Evolutionary conservation across 2,329 filamentous ascomycete genomes (phyloP).

Genomic region (Phyllosticta citriasiana): DNA sequence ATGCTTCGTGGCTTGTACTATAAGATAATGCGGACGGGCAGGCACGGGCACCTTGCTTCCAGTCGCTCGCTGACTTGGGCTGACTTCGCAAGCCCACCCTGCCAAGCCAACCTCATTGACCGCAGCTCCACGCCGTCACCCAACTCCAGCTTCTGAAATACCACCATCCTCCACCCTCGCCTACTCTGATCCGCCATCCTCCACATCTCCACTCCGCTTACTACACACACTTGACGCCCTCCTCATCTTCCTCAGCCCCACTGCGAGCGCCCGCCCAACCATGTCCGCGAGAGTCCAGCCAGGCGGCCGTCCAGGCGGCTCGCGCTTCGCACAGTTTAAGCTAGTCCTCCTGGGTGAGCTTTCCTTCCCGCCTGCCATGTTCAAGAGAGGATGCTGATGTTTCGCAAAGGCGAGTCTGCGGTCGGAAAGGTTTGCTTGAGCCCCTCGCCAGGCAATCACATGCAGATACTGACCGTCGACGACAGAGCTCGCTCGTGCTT

Average conservation of each 20-base stretch:
- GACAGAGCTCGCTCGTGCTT: constrained; percentile 87
- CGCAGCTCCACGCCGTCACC: constrained; percentile 9
- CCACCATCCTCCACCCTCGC: constrained; percentile 11
- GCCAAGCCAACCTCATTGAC: constrained; percentile 8
- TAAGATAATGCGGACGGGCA: neutral
- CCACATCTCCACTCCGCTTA: constrained; percentile 2
- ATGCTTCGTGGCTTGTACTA: neutral
- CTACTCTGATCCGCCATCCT: constrained; percentile 2
- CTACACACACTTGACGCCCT: constrained; percentile 8
- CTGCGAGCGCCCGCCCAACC: constrained; percentile 15
- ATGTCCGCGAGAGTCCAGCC: constrained; percentile 84
- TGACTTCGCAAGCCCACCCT: constrained; percentile 7
- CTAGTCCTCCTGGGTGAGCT: constrained; percentile 82
- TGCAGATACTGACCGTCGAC: constrained; percentile 19
- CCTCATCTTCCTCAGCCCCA: constrained; percentile 18
- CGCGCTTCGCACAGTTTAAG: constrained; percentile 98
- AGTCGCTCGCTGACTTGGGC: neutral
- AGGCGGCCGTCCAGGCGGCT: constrained; percentile 50
- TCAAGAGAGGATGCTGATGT: constrained; percentile 15
- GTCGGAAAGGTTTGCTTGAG: constrained; percentile 74
- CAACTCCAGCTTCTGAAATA: constrained; percentile 10
- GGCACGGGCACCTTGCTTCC: neutral
- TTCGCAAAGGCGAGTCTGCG: constrained; percentile 74
- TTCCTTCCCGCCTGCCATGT: constrained; percentile 11
- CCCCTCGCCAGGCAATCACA: constrained; percentile 11